Conservation (phyloP, 2,329 filamentous ascomycete species). For the Clarireedia homoeocarpa region DNA sequence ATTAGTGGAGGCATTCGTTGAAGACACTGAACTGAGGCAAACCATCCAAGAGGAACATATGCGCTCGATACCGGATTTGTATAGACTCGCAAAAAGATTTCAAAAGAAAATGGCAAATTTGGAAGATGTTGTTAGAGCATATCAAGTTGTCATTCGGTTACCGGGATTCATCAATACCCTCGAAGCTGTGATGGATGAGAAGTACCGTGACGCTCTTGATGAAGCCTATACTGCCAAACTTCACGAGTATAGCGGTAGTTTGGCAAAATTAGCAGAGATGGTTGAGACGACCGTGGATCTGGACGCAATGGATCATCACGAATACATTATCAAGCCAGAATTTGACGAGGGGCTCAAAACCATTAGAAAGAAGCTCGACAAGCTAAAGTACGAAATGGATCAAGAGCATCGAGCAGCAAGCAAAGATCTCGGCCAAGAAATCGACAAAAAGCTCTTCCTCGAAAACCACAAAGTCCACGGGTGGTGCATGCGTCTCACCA, state of each 20-base stretch:
- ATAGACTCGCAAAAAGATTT: slow-evolving; percentile 88
- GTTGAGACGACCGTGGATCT: slow-evolving; percentile 97
- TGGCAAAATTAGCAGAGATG: slow-evolving; percentile 90
- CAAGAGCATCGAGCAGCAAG: slow-evolving; percentile 71
- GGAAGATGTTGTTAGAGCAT: slow-evolving; percentile 91
- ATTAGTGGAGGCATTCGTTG: slow-evolving; percentile 89
- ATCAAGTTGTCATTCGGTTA: slow-evolving; percentile 87
- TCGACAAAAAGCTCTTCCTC: slow-evolving; percentile 97
- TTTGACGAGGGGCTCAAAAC: slow-evolving; percentile 83
- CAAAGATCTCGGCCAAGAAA: slow-evolving; percentile 77
- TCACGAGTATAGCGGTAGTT: slow-evolving; percentile 64
- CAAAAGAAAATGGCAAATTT: slow-evolving; percentile 85
- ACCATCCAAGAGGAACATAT: slow-evolving; percentile 96
- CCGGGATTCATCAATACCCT: slow-evolving; percentile 85
- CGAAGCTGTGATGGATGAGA: slow-evolving; percentile 91
- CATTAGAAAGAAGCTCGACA: slow-evolving; percentile 89
- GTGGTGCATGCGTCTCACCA: slow-evolving; percentile 90
- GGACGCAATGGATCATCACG: slow-evolving; percentile 89
- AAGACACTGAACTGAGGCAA: slow-evolving; percentile 86
- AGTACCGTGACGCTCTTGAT: slow-evolving; percentile 81
- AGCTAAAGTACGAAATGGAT: slow-evolving; percentile 73
- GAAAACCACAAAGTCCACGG: slow-evolving; percentile 95
- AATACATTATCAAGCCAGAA: slow-evolving; percentile 98
- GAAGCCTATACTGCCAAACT: slow-evolving; percentile 81
- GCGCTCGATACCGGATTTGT: slow-evolving; percentile 86